Base-by-base conservation (phyloP, 495 filamentous ascomycete species). In the Penicillium lividum region DNA sequence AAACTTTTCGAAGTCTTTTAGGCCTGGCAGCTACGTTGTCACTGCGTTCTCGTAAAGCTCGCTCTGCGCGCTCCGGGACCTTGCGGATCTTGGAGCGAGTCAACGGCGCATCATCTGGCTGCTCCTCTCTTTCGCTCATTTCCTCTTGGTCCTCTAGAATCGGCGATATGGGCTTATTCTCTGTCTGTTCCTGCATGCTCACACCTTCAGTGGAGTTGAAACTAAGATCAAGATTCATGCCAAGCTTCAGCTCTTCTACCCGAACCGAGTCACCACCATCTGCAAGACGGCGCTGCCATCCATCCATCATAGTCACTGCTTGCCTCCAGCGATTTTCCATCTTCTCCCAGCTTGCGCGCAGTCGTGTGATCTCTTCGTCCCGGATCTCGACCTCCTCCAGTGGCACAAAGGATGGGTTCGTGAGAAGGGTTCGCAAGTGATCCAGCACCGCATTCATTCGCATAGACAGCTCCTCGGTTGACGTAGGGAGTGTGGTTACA, bases 361-460 rank as follows among this genome's bases (percentile, higher is more conserved):
- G 75, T 58, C 89, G 77, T 22, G 82, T 78, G 57, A 98, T 97
- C 65, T 96, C 93, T 44, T 95, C 89, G 57, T 98, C 93, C 30
- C 93, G 84, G 16, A 93, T 77, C 58, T 92, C 90, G 7, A 97
- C 90, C 70, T 97, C 88, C 67, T 98, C 95, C n/a, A 98, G 80
- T 0, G 94, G 90, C 31, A 97, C 94, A 71, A 98, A 98, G 8
- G 90, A 93, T 5, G 94, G 94, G 60, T 97, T 97, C 10, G 93
- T 96, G 29, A 98, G 78, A 36, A 98, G 79, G 4, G 81, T 89
- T 59, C 87, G 83, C 48, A 98, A 78, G 60, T 94, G 90, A 51
- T 89, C 85, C 56, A 98, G 78, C 2, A 93, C 85, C 4, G 71
- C 71, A 28, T 91, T 86, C 72, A 96, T 82, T 54, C 93, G 88